These are phyloP conservation scores for Xerocomus nothofagi DNA, from an alignment of 1,284 basidiomycete species.

Conservation along the genomic window DNA sequence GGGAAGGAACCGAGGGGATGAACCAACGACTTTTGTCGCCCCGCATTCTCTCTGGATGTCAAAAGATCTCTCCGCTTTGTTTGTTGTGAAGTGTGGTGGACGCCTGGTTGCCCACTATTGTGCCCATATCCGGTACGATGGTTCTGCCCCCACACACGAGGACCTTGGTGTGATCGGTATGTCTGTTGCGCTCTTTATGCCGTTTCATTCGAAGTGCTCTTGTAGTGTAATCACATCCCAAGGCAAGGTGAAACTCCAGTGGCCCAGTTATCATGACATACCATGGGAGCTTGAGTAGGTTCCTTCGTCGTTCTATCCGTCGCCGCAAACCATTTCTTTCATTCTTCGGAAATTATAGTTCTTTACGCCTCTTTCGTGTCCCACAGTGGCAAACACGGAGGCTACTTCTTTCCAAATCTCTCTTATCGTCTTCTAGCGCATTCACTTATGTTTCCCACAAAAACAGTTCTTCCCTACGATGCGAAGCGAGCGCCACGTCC, in stretches of 20 bases:
- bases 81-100: slow-evolving; percentile 37
- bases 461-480: slow-evolving; percentile 9
- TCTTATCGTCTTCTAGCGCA: slow-evolving; percentile 18
- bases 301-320: slow-evolving; percentile 17
- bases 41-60: slow-evolving; percentile 28
- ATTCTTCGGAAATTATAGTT: slow-evolving; percentile 33
- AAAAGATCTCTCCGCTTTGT: slow-evolving; percentile 27
- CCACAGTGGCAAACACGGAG: not conserved
- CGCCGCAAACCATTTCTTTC: slow-evolving; percentile 18
- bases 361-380: slow-evolving; percentile 8
- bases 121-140: slow-evolving; percentile 19
- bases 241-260: slow-evolving; percentile 12
- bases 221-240: slow-evolving; percentile 15
- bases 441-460: not conserved
- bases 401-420: slow-evolving; percentile 11
- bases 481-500: slow-evolving; percentile 10
- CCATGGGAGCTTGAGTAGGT: slow-evolving; percentile 11
- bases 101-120: slow-evolving; percentile 20
- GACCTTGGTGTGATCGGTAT: slow-evolving; percentile 24
- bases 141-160: slow-evolving; percentile 24
- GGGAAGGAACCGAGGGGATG: slow-evolving; percentile 4
- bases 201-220: slow-evolving; percentile 27
- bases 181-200: slow-evolving; percentile 25
- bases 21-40: slow-evolving; percentile 4
- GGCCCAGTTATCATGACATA: slow-evolving; percentile 8